Evolutionary conservation across 306 rosid genomes (phyloP).

Genomic region (Inga laurina): DNA sequence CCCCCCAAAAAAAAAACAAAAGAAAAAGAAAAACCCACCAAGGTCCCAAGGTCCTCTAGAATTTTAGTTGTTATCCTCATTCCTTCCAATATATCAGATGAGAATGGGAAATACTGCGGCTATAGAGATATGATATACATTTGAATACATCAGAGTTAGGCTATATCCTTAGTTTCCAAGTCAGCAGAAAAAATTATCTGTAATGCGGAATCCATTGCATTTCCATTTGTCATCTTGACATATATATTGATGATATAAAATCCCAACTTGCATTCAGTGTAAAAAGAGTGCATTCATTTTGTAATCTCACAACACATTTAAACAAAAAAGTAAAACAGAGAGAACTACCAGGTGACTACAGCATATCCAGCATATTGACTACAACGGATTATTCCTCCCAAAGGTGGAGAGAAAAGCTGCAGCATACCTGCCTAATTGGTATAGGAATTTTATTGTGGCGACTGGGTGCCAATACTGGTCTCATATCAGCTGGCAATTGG

Average conservation of each 20-base stretch:
- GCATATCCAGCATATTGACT: not conserved
- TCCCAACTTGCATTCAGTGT: conserved; percentile 6
- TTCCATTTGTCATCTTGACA: conserved; percentile 22
- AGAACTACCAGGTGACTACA: not conserved
- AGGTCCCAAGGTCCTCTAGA: not conserved
- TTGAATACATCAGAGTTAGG: conserved; percentile 1
- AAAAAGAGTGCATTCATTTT: not conserved
- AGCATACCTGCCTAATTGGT: conserved; percentile 90
- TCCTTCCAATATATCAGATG: conserved; percentile 14
- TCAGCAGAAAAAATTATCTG: conserved; percentile 7
- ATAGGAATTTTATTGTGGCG: conserved; percentile 78
- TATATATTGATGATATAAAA: not conserved
- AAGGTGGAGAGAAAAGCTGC: conserved; percentile 19
- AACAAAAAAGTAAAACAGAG: not conserved
- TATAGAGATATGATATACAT: conserved; percentile 16
- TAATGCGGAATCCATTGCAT: conserved; percentile 6
- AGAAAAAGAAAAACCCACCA: not conserved
- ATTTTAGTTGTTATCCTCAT: not conserved
- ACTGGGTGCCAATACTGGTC: conserved; percentile 74
- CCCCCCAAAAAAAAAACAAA: too few relatives aligned
- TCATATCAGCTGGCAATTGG: conserved; percentile 85
- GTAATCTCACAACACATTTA: not conserved
- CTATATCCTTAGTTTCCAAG: conserved; percentile 20
- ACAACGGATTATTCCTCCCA: not conserved
- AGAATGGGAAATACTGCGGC: conserved; percentile 26